Base-by-base conservation (phyloP, 441 rosid species). In the Syzygium malaccense region DNA sequence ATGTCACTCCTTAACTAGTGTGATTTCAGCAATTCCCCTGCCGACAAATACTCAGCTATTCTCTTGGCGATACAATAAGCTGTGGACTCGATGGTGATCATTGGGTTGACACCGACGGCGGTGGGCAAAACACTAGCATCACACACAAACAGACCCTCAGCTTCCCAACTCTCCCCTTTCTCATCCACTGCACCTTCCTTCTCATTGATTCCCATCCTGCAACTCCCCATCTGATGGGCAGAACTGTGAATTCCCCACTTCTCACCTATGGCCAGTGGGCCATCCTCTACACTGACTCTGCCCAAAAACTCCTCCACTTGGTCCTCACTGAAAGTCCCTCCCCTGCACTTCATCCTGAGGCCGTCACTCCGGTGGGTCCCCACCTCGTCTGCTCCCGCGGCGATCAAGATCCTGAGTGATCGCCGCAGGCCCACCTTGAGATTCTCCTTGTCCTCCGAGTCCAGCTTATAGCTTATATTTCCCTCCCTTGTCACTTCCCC, bases 141-240 rank as follows among this genome's bases (percentile, higher is more conserved):
- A 51, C 99, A 98, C 60, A 97, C 97, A 91, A 90, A 97, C 88
- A 98, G 87, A 6, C 96, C 97, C 90, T 95, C 94, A 66, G 99
- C 98, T 93, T 98, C 99, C 99, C 99, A 98, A 85, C 95, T 95
- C 93, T 98, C 95, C 19, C 99, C 99, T 85, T 93, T 94, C 88
- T 92, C 92, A 91, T 97, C 97, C 25, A 98, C 92, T 0, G 96
- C 99, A 4, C 99, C 99, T 60, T 95, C 96, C 55, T 90, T 89
- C 86, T 95, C 95, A 86, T 37, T 89, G 51, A 62, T 87, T 86
- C 99, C 99, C 93, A 98, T 97, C 89, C 95, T 96, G 87, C 99
- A 95, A 88, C 99, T 98, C 85, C 99, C 98, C 99, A 98, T 97
- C 90, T 98, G 99, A 93, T 98, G 99, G 32, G 99, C 99, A 37